Percentiles rank a stretch among this genome's conserved stretches.
phyloP scores from a whole-genome alignment of 2,329 filamentous ascomycete genomes.

The Lachnellula arida region DNA sequence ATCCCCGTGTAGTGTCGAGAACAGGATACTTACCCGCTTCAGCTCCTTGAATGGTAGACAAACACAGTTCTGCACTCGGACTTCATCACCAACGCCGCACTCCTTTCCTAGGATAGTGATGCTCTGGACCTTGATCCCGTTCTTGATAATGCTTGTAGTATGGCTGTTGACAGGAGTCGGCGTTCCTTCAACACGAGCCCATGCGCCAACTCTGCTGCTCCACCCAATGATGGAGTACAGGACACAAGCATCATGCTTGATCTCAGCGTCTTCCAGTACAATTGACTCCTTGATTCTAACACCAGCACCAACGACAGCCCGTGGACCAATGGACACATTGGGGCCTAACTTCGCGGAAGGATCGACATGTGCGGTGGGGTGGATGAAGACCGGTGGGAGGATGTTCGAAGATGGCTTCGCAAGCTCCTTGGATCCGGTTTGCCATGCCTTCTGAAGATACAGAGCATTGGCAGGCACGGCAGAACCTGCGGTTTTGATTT shows the following conservation, averaged over 20 bases:
- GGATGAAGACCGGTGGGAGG: constrained; percentile 89
- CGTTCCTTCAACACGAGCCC: constrained; percentile 95
- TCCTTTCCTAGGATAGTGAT: constrained; percentile 98
- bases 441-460: constrained; percentile 91
- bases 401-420: constrained; percentile 80
- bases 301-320: constrained; percentile 77
- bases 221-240: constrained; percentile 96
- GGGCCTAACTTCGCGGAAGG: constrained; percentile 94
- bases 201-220: constrained; percentile 94
- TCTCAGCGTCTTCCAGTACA: constrained; percentile 88
- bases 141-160: constrained; percentile 92
- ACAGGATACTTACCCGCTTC: constrained; percentile 68
- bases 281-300: constrained; percentile 94
- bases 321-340: constrained; percentile 94
- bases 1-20: constrained; percentile 11
- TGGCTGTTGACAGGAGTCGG: constrained; percentile 84
- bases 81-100: constrained; percentile 87
- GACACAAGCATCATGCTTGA: constrained; percentile 95
- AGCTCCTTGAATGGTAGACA: constrained; percentile 97
- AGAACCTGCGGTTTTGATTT: constrained; percentile 98
- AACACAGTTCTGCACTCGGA: constrained; percentile 95
- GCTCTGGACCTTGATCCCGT: constrained; percentile 96
- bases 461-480: constrained; percentile 95
- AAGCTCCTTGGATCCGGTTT: constrained; percentile 76
- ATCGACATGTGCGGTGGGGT: constrained; percentile 84